phyloP scores from a whole-genome alignment of 495 filamentous ascomycete genomes.

The Neurospora sp. region DNA sequence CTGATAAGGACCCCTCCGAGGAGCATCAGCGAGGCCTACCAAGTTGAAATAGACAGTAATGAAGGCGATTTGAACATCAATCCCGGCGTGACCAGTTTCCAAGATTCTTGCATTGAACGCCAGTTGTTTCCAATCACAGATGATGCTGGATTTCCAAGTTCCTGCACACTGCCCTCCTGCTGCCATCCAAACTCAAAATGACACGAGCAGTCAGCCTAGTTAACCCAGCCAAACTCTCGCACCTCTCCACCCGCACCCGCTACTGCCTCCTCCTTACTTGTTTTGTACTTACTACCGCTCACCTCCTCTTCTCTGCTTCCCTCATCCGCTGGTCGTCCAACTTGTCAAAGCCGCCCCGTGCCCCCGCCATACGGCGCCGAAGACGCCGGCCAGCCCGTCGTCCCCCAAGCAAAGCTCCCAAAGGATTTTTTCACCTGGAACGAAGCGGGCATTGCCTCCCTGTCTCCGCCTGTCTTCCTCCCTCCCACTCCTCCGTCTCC shows the following conservation, averaged over 20 bases:
- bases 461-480: conserved; percentile 9
- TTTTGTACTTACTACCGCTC: background rate
- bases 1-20: background rate
- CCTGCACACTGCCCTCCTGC: background rate
- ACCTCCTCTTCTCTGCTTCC: background rate
- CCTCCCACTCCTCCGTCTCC: conserved; percentile 1
- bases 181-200: background rate
- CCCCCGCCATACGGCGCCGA: background rate
- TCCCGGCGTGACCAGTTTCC: background rate
- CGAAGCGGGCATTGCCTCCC: background rate
- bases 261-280: conserved; percentile 6
- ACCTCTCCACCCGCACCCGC: conserved; percentile 6
- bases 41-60: background rate
- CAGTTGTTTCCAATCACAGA: background rate
- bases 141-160: background rate
- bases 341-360: background rate
- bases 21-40: background rate
- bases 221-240: conserved; percentile 1
- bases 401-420: conserved; percentile 2
- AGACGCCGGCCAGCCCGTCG: background rate
- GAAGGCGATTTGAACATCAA: background rate
- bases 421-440: conserved; percentile 11
- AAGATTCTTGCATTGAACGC: background rate
- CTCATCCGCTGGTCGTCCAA: background rate
- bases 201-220: background rate